Conservation (phyloP, 2,329 filamentous ascomycete species). For the Penicillium sp. region DNA sequence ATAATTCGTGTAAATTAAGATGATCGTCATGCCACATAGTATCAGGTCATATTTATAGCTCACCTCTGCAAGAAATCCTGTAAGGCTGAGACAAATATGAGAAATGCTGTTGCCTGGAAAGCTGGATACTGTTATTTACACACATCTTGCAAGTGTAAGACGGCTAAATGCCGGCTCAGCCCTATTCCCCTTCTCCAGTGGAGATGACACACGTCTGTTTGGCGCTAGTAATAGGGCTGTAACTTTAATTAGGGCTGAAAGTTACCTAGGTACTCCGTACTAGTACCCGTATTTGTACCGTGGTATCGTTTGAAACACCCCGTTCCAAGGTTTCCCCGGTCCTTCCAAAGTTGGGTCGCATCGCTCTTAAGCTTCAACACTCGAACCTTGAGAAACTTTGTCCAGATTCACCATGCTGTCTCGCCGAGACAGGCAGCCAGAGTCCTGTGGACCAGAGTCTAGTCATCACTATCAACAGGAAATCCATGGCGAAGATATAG, state of each 20-base stretch:
- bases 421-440: neutral
- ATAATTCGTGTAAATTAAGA: neutral
- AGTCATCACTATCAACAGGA: neutral
- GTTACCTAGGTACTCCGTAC: neutral
- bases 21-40: neutral
- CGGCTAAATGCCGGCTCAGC: conserved; percentile 5
- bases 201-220: neutral
- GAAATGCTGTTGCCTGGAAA: conserved; percentile 6
- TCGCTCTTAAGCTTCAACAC: neutral
- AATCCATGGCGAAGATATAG: neutral
- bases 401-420: neutral
- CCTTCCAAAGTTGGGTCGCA: neutral
- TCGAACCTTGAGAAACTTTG: neutral
- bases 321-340: neutral
- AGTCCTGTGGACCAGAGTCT: neutral
- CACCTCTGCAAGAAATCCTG: neutral
- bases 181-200: neutral
- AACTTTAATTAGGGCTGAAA: neutral
- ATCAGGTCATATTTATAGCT: neutral
- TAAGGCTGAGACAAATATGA: neutral
- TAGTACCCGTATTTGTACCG: neutral
- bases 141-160: neutral
- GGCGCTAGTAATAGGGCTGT: conserved; percentile 9
- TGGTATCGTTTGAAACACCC: neutral
- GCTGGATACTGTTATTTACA: neutral